These are phyloP conservation scores for Houttuynia cordata DNA, from an alignment of 164 flowering plant genomes.

Conservation along the genomic window DNA sequence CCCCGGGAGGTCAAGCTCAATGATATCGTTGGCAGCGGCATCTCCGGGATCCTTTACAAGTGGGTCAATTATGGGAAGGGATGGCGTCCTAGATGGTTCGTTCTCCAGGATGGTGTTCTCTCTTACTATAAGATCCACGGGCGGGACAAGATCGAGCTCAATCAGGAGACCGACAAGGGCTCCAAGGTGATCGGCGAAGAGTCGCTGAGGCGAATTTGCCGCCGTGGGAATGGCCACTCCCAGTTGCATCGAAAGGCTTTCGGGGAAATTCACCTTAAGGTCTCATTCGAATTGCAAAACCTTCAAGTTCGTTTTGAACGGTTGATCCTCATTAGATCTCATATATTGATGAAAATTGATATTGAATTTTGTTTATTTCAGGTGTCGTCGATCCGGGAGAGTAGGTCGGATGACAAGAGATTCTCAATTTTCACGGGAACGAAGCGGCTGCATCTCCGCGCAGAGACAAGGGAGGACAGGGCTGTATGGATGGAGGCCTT, in stretches of 20 bases:
- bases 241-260: conserved; percentile 41
- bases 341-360: background rate
- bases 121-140: conserved; percentile 77
- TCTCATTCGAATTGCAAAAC: background rate
- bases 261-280: conserved; percentile 73
- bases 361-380: conserved; percentile 6
- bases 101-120: conserved; percentile 47
- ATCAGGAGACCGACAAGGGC: conserved; percentile 61
- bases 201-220: conserved; percentile 30
- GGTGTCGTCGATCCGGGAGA: conserved; percentile 66
- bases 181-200: conserved; percentile 82
- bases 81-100: conserved; percentile 92
- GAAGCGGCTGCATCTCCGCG: conserved; percentile 77
- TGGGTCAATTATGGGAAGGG: conserved; percentile 99
- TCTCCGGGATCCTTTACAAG: conserved; percentile 64
- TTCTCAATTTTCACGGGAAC: conserved; percentile 72
- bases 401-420: conserved; percentile 57
- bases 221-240: conserved; percentile 15
- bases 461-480: conserved; percentile 73
- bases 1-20: conserved; percentile 44
- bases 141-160: conserved; percentile 64
- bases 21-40: conserved; percentile 66
- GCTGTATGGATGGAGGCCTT: conserved; percentile 79
- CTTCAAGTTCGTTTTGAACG: background rate
- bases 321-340: background rate